Conservation (phyloP, 1,139 yeast species). For the Taphrina betulina region DNA sequence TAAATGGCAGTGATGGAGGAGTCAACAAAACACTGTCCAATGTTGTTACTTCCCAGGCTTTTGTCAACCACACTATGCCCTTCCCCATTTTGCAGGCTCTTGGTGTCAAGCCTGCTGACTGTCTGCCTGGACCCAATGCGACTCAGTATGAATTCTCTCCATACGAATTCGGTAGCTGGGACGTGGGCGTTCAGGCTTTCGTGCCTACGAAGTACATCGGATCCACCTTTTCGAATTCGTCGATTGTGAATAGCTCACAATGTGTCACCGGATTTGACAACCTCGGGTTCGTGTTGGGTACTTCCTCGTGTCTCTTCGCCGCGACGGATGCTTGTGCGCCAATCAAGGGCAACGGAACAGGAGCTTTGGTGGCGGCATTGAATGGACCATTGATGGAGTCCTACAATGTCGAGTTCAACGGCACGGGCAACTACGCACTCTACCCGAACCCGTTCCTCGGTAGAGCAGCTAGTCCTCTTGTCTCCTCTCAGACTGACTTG, state of each 20-base stretch:
- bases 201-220: conserved; percentile 73
- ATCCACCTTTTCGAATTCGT: conserved; percentile 61
- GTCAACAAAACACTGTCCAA: conserved; percentile 69
- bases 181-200: conserved; percentile 72
- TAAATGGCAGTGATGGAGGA: conserved; percentile 59
- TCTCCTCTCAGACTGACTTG: conserved; percentile 44
- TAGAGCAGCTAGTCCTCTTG: conserved; percentile 14
- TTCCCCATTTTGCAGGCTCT: conserved; percentile 83
- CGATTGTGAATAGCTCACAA: conserved; percentile 42
- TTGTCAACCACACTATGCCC: conserved; percentile 71
- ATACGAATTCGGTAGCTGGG: conserved; percentile 85
- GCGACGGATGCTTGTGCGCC: conserved; percentile 55
- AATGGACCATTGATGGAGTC: conserved; percentile 40
- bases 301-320: conserved; percentile 76
- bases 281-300: conserved; percentile 68
- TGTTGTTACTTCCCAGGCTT: conserved; percentile 55
- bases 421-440: conserved; percentile 78
- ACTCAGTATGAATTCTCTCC: conserved; percentile 74
- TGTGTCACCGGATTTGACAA: conserved; percentile 68
- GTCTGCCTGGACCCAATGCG: conserved; percentile 39
- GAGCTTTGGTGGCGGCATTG: conserved; percentile 51
- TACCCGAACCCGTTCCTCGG: conserved; percentile 42
- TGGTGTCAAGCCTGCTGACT: conserved; percentile 72
- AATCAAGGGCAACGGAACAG: conserved; percentile 56
- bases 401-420: conserved; percentile 53